Evolutionary conservation across 495 filamentous ascomycete genomes (phyloP), one percentile per base, ranked within the genome.

Genomic region (Antarctomyces pellizariae): DNA sequence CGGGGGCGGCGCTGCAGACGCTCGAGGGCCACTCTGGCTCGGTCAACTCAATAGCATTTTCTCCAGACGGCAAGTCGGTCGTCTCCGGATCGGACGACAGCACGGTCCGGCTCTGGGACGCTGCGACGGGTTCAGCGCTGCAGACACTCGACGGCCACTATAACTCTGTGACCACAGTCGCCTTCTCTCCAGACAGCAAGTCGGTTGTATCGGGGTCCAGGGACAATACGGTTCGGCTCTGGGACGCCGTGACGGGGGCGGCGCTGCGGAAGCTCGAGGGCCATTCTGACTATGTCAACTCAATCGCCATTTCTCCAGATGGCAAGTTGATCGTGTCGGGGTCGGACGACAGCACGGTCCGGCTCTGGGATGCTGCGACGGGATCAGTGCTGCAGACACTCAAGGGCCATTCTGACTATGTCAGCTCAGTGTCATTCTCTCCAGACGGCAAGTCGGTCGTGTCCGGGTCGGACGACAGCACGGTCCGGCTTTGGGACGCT

Each of bases 91-190:
- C 33, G 26, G 26, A n/a, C 1, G 35, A 39, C 16, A 2, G 11
- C 7, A 42, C 17, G 2, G 26, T 42, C 14, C 29, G 22, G 23
- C 29, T 46, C 13, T 40, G 38, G 32, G 35, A 46, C 28, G 28
- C 30, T 7, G 33, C 16, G 0, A 41, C 28, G 10, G 46, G 44
- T 19, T 60, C 58, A 39, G 63, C 74, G 33, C 58, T 76, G 28
- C 72, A 89, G 14, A 29, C 17, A 15, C 26, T 29, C 3, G 24
- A 32, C 8, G 29, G 34, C 8, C 29, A 36, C 14, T 22, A 5
- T 18, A 9, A 7, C 11, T 0, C 2, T 3, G 17, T 36, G 16
- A 26, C 3, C 8, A 14, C 19, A 13, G 16, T 31, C 5, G 13
- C 18, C 12, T 36, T 36, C 14, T 22, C 31, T 32, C 34, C 3